A percentile compares a stretch with the other conserved stretches of the same genome.
phyloP scores from a whole-genome alignment of 2,329 filamentous ascomycete genomes.

The Alternaria tenuissima region DNA sequence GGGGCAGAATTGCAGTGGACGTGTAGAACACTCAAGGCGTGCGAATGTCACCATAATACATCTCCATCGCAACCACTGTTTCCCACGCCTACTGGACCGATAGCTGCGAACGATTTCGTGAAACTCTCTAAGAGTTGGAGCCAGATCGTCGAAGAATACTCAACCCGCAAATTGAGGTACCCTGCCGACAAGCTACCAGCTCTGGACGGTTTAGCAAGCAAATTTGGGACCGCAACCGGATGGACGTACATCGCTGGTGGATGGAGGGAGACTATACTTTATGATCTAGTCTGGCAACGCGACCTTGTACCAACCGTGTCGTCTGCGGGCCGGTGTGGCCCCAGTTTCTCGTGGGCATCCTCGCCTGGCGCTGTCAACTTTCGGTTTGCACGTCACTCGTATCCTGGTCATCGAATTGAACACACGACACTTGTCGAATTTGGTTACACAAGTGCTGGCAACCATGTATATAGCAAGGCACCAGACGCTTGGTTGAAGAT shows the following conservation, averaged over 20 bases:
- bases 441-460: too few relatives aligned
- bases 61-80: neutral
- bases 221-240: neutral
- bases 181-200: neutral
- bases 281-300: neutral
- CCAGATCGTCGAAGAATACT: neutral
- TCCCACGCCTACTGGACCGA: neutral
- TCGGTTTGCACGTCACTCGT: too few relatives aligned
- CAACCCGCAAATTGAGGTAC: neutral
- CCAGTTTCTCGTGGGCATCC: neutral
- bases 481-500: too few relatives aligned
- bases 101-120: neutral
- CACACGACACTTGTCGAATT: too few relatives aligned
- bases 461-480: too few relatives aligned
- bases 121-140: neutral
- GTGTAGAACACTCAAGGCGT: conserved; percentile 2
- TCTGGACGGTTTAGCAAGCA: neutral
- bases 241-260: neutral
- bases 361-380: too few relatives aligned
- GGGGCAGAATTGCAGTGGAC: conserved; percentile 9
- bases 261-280: neutral
- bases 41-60: conserved; percentile 5
- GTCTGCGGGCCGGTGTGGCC: neutral
- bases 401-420: too few relatives aligned
- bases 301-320: neutral